Evolutionary conservation across 164 flowering plant species (phyloP), one percentile per base, ranked within the genome.

Genomic region (Vitis amurensis): DNA sequence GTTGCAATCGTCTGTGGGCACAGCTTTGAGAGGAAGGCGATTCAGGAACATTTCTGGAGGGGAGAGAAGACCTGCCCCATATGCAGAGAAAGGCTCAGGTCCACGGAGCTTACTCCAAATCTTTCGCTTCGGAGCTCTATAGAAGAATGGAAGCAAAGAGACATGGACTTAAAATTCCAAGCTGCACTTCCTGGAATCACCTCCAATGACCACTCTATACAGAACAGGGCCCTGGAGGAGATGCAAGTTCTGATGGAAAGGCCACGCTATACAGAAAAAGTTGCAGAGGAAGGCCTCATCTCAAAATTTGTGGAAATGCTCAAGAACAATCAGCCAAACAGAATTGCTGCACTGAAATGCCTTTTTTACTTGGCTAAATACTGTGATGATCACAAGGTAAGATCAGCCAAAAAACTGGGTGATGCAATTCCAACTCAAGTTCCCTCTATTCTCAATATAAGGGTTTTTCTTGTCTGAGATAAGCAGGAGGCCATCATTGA

Each of bases 11-110:
- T 19, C 4, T 75, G 78, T 31, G 78, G 78, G 30, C 78, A 75
- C 74, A 75, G 78, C 60, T 75, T 75, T 49, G 78, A 75, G 67
- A 75, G 74, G 71, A 56, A 61, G 53, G 78, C 78, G 50, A 75
- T 75, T 56, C 44, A 67, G 64, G 68, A 71, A 49, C 57, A 71
- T 17, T 75, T 75, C 48, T 7, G 37, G 7, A 61, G 51, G 29
- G 74, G 71, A 30, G 68, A 66, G 23, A 75, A 9, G 16, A 49
- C 51, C 0, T 75, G 78, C 29, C 78, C 78, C 17, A 71, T 17
- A 16, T 75, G 78, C 50, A 48, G 50, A 37, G 55, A 75, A 53
- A 62, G 62, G 71, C 78, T 75, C 8, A 50, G 47, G 11, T 61
- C 64, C 19, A 11, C 17, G 19, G 74, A 66, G 16, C 63, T 75